Conservation (phyloP, 177 flowering plant species). For the Vitis hybrid region DNA sequence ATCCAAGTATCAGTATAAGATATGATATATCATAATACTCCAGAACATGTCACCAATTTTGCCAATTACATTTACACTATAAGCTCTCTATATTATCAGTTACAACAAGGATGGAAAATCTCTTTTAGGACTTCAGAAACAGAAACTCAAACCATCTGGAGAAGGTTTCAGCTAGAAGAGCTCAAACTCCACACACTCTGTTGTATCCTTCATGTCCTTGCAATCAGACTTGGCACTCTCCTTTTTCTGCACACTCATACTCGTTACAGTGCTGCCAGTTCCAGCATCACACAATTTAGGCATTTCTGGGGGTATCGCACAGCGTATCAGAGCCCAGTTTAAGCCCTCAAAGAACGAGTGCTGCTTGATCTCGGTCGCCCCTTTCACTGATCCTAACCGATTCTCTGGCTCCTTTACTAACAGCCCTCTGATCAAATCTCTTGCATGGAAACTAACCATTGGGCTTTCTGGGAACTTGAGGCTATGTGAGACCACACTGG, state of each 20-base stretch:
- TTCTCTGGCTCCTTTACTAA: slow-evolving; percentile 69
- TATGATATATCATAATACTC: slow-evolving; percentile 1
- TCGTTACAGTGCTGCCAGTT: slow-evolving; percentile 1
- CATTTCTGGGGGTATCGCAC: slow-evolving; percentile 71
- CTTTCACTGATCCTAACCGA: slow-evolving; percentile 71
- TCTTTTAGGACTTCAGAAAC: slow-evolving; percentile 2
- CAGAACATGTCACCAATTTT: slow-evolving; percentile 8
- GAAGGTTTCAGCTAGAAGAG: slow-evolving; percentile 34
- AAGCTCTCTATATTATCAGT: slow-evolving; percentile 20
- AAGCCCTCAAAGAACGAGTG: slow-evolving; percentile 81
- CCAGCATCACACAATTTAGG: slow-evolving; percentile 43
- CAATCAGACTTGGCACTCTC: slow-evolving; percentile 16
- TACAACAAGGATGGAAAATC: slow-evolving; percentile 17
- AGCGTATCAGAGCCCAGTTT: slow-evolving; percentile 87
- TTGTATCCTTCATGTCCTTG: slow-evolving; percentile 8
- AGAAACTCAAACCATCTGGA: neutral
- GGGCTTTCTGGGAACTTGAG: slow-evolving; percentile 69
- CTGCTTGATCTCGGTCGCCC: slow-evolving; percentile 86
- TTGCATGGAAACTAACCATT: slow-evolving; percentile 57
- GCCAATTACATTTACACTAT: slow-evolving; percentile 27
- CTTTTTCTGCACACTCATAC: slow-evolving; percentile 17
- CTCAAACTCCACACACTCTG: slow-evolving; percentile 37
- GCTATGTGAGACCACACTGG: slow-evolving; percentile 64
- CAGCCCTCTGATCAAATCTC: slow-evolving; percentile 64
- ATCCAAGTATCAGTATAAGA: neutral